Base-by-base conservation (phyloP, 495 filamentous ascomycete genomes). In the Apodospora peruviana region DNA sequence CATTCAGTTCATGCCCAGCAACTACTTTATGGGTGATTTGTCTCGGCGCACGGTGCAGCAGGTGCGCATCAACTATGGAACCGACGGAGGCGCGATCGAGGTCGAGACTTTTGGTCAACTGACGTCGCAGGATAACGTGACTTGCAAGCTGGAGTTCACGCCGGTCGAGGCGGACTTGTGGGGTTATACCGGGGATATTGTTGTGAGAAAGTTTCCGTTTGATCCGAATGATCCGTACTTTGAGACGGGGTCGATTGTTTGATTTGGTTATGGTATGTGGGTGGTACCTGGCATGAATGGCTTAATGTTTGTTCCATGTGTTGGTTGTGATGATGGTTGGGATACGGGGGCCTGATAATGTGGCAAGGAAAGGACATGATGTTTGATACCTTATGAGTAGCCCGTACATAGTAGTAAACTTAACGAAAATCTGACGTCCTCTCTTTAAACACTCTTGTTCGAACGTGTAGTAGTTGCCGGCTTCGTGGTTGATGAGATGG, bases 141-240 rank as follows among this genome's bases (percentile, higher is more conserved):
- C 41, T 17, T 67, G 64, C 51, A 44, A 42, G 20, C 54, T 60
- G 12, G 40, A 54, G 47, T 63, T 52, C n/a, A 40, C 38, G 35
- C 56, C 56, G 0, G 60, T 56, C 10, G 50, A 51, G 23, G 49
- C 55, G 9, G 56, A 72, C 40, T 50, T 71, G 38, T 58, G 43
- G 38, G 50, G 36, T 2, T 76, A 75, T 47, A 59, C 55, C 24
- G 73, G 73, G 0, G 72, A 76, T 53, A 57, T 69, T 11, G 65
- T 71, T n/a, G 61, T 72, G 18, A 45, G 70, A 22, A 76, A 74
- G 59, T 74, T 72, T 40, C 70, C 71, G 12, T 76, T 69, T 53
- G 61, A 69, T 48, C 68, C 62, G 19, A 67, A 60, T 44, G 51
- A 67, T 48, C 65, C 65, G 24, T 66, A 51, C 40, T 64, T 19